These are phyloP conservation scores for Tolypocladium endophyticum DNA, from an alignment of 2,329 filamentous ascomycete genomes.

Conservation along the genomic window DNA sequence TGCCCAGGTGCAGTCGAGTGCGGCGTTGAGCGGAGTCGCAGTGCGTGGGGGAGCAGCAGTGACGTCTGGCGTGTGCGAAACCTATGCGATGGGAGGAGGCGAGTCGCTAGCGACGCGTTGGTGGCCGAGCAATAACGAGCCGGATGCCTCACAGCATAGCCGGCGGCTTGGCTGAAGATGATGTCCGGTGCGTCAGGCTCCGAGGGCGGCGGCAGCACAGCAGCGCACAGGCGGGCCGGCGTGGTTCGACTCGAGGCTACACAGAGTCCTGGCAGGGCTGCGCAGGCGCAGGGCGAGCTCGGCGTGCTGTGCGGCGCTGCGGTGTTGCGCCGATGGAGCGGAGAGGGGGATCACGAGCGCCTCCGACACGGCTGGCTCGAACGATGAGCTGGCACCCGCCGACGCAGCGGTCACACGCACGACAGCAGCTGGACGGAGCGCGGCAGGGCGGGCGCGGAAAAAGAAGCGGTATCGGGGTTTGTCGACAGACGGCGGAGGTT, in stretches of 20 bases:
- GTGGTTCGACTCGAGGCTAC: background rate
- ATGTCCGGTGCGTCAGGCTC: constrained; percentile 1
- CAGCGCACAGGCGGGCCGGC: background rate
- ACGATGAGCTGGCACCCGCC: constrained; percentile 1
- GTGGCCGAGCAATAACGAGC: background rate
- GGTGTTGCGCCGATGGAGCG: background rate
- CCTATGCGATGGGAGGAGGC: background rate
- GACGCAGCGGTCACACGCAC: background rate
- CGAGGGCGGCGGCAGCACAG: background rate
- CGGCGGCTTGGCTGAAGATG: constrained; percentile 1
- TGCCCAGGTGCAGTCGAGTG: background rate
- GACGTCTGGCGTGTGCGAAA: background rate
- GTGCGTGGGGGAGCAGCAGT: background rate
- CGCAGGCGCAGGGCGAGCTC: background rate
- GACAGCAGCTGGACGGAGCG: background rate
- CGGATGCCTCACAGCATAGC: constrained; percentile 5
- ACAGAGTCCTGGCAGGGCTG: background rate
- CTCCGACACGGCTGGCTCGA: background rate
- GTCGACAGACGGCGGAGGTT: background rate
- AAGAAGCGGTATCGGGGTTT: background rate
- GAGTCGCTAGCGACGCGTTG: background rate
- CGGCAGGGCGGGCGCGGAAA: background rate
- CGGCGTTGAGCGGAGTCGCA: background rate
- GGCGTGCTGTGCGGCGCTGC: background rate
- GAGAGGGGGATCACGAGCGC: background rate